Base-by-base conservation (phyloP, 345 rosid genomes). In the Anacardium occidentale region DNA sequence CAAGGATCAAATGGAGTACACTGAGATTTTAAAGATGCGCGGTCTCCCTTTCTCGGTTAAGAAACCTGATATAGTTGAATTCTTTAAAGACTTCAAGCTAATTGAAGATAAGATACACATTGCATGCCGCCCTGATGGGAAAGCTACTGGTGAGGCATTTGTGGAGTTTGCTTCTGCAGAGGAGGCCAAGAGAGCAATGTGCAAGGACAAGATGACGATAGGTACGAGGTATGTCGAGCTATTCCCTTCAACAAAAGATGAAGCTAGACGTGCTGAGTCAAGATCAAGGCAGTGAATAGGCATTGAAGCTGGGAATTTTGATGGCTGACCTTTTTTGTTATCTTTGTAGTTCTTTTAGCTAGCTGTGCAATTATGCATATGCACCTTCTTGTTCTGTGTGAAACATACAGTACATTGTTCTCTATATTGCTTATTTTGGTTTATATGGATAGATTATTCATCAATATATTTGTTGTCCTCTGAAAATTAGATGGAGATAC, bases 121-220 rank as follows among this genome's bases (percentile, higher is more conserved):
- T n/a, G 97, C 94, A 21, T 94, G 93, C 80, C 88, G 96, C 56
- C 89, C 94, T 3, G 97, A 94, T 79, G 98, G 98, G 74, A 91
- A 90, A 78, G 94, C 98, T 76, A 94, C 97, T 0, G 97, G 98
- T 29, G 96, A 94, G 78, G 97, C 97, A 18, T 94, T 77, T 68
- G 97, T 88, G 68, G 97, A 90, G 85, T 94, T 94, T 80, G 82
- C 74, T 69, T 86, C 98, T 0, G 73, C 72, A 0, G 97, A 87
- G 9, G 98, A 91, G 84, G 97, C 97, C 2, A 90, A 79, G 82
- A 83, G 82, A 75, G 97, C 98, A 5, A 94, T 94, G 98, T 67
- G 72, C 74, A 94, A 86, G 82, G 97, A 94, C 81, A 94, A 90
- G 88, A 90, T 87, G 98, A 86, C 88, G 20, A 91, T 94, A 14